Evolutionary conservation across 768 basidiomycete species (phyloP), one percentile per base, ranked within the genome.

Genomic region (Austroboletus festivus): DNA sequence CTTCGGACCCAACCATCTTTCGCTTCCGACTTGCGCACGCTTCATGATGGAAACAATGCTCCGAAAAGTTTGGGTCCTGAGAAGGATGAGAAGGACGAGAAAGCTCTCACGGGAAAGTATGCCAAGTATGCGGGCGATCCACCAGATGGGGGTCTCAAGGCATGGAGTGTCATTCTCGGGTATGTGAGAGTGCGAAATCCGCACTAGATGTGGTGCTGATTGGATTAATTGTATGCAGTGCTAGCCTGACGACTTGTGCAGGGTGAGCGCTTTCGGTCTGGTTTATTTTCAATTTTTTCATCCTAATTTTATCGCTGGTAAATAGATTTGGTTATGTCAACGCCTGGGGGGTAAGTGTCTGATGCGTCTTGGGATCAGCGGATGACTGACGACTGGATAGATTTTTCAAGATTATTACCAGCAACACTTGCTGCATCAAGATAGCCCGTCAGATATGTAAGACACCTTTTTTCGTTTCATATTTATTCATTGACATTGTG

Each of bases 381-480:
- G 15, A 15, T 31, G 9, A n/a, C 28, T 55, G 13, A 53, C 34
- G 26, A 20, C 18, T 10, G 35, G 0, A 16, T 44, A 88, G 85
- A 74, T 81, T 19, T 89, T 89, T 60, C 88, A 90, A 73, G 74
- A 73, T 6, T 85, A 86, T 59, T 89, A 90, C 54, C 72, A 85
- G 54, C 65, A 74, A 30, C 73, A 69, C 2, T n/a, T 84, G 5
- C 70, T 89, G 21, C 65, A 56, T 1, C 54, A 73, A 22, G 71
- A 73, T 1, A 73, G 77, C 5, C 74, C 85, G 4, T 89, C 86
- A 12, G 74, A 64, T n/a, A 88, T 87, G 85, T 85, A 60, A 51
- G 77, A 18, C 11, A 4, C n/a, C 16, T 12, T 18, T 37, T n/a
- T 3, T 19, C 18, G 19, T 16, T 3, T 18, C 21, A 21, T 22